These are phyloP conservation scores for Letharia lupina DNA, from an alignment of 495 filamentous ascomycete species.

Conservation along the genomic window DNA sequence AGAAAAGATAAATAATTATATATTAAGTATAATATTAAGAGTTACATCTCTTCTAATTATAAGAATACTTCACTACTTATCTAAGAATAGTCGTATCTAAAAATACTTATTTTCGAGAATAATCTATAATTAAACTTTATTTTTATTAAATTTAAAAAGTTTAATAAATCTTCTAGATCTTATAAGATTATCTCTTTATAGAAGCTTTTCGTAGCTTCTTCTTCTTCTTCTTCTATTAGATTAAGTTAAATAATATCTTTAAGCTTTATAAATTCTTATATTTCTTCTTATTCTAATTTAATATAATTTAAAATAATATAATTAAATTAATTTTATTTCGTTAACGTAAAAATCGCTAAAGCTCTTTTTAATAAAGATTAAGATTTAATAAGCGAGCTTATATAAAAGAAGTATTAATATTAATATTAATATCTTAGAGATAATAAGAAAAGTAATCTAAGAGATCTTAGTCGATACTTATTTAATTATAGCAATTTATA, in stretches of 20 bases:
- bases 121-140: background rate
- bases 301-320: background rate
- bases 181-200: background rate
- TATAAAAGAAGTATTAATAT: background rate
- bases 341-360: background rate
- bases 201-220: too few relatives aligned
- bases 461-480: too few relatives aligned
- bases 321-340: background rate
- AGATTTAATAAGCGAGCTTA: background rate
- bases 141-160: background rate
- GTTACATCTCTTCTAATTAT: background rate
- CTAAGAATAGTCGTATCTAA: background rate
- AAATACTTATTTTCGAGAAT: background rate
- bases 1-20: background rate
- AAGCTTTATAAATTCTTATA: background rate
- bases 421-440: background rate
- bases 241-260: too few relatives aligned
- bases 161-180: background rate
- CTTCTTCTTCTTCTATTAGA: too few relatives aligned
- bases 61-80: background rate
- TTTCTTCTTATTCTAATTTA: too few relatives aligned
- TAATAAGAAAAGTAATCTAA: too few relatives aligned
- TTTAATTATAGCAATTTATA: too few relatives aligned
- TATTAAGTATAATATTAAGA: background rate
- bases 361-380: background rate